These are phyloP conservation scores for Cryphonectria japonica DNA, from an alignment of 2,329 filamentous ascomycete genomes.

Conservation along the genomic window DNA sequence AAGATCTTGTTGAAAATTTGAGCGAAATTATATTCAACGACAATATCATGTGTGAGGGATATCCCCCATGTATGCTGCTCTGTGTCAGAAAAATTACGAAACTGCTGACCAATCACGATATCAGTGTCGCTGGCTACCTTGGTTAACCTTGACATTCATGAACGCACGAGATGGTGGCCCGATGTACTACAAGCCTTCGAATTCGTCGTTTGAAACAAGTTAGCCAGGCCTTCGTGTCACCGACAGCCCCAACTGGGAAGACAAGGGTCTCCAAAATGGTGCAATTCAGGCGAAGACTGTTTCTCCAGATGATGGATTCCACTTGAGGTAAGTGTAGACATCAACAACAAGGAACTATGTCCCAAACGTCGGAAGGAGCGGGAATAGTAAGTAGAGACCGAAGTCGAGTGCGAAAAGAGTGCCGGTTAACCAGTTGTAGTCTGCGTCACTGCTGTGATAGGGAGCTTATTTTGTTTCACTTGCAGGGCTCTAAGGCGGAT, in stretches of 20 bases:
- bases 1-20: too few relatives aligned
- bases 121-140: too few relatives aligned
- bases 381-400: background rate
- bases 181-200: background rate
- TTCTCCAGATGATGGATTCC: background rate
- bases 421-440: background rate
- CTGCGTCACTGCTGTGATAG: background rate
- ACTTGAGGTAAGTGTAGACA: background rate
- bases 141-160: too few relatives aligned
- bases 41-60: too few relatives aligned
- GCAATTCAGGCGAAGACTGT: background rate
- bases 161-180: background rate
- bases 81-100: too few relatives aligned
- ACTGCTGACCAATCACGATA: too few relatives aligned
- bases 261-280: background rate
- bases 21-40: too few relatives aligned
- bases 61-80: too few relatives aligned
- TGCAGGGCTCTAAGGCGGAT: background rate
- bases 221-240: background rate
- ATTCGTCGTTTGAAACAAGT: background rate
- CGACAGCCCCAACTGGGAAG: background rate
- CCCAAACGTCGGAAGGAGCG: background rate
- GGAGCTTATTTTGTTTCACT: background rate
- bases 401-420: background rate
- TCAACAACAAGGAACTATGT: background rate